A percentile compares a stretch with the other conserved stretches of the same genome.
Conservation (phyloP, 2,329 filamentous ascomycete genomes). For the Septoria linicola region DNA sequence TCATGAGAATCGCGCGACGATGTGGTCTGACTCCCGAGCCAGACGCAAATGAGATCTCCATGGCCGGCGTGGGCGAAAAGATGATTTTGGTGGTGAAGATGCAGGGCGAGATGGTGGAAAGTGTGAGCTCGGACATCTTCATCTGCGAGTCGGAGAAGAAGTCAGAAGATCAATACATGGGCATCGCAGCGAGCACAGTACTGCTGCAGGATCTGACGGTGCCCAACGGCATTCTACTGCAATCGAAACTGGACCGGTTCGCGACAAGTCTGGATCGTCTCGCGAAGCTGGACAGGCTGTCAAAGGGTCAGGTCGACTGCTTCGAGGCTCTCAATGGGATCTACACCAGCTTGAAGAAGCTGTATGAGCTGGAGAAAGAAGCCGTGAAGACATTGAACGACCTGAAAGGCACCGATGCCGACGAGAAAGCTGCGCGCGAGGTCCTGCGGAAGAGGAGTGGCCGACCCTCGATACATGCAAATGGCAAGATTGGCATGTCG, state of each 20-base stretch:
- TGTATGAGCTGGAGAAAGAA: constrained; percentile 70
- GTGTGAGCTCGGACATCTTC: constrained; percentile 63
- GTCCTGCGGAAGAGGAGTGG: constrained; percentile 71
- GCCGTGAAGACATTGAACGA: constrained; percentile 41
- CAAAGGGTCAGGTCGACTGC: constrained; percentile 68
- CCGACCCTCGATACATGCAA: constrained; percentile 67
- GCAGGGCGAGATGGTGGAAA: constrained; percentile 42
- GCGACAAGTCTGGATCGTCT: constrained; percentile 69
- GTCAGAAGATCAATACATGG: constrained; percentile 49
- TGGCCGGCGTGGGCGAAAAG: constrained; percentile 34
- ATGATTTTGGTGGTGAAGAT: constrained; percentile 35
- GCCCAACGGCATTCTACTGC: constrained; percentile 60
- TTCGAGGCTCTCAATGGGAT: constrained; percentile 75
- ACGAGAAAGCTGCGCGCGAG: constrained; percentile 43
- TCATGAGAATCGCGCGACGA: constrained; percentile 68
- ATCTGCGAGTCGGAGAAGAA: constrained; percentile 60
- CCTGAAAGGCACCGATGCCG: constrained; percentile 44
- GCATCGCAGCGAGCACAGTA: constrained; percentile 59
- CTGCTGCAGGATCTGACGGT: constrained; percentile 65
- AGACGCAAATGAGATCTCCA: constrained; percentile 36
- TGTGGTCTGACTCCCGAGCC: constrained; percentile 58
- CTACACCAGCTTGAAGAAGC: constrained; percentile 65
- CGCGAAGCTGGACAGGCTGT: constrained; percentile 69
- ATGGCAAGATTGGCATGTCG: constrained; percentile 65
- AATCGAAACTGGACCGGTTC: constrained; percentile 69